Conservation (phyloP, 495 filamentous ascomycete species). For the Lasiosphaeris hirsuta region DNA sequence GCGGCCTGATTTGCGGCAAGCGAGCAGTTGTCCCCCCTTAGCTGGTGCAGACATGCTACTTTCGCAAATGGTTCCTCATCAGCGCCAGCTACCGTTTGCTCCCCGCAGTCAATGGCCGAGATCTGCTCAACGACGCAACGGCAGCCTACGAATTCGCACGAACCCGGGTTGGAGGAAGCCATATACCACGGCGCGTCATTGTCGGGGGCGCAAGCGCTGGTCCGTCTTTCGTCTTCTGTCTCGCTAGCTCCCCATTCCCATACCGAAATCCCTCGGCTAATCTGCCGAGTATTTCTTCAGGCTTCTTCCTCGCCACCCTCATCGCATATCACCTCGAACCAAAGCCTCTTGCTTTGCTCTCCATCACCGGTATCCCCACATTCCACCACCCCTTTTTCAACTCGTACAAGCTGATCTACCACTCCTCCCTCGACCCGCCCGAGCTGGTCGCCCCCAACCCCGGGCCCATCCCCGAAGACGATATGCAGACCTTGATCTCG, state of each 20-base stretch:
- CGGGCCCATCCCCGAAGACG: conserved; percentile 14
- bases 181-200: conserved; percentile 10
- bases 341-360: conserved; percentile 20
- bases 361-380: conserved; percentile 26
- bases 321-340: conserved; percentile 18
- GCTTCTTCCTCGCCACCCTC: conserved; percentile 23
- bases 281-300: conserved; percentile 2
- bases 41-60: conserved; percentile 24
- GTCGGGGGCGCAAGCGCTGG: conserved; percentile 22
- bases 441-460: conserved; percentile 12
- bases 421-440: conserved; percentile 24
- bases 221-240: background rate
- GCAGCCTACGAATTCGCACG: conserved; percentile 23
- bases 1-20: conserved; percentile 19
- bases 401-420: conserved; percentile 17
- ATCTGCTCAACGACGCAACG: conserved; percentile 17
- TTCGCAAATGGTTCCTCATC: conserved; percentile 23
- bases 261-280: too few species aligned
- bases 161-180: background rate
- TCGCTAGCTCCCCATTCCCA: background rate
- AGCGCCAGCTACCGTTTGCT: conserved; percentile 24
- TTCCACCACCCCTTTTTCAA: conserved; percentile 26
- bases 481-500: conserved; percentile 11
- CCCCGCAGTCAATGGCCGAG: conserved; percentile 14
- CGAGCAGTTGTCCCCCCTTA: conserved; percentile 21